Evolutionary conservation across 2,329 filamentous ascomycete genomes (phyloP), one percentile per base, ranked within the genome.

Genomic region (Graphilbum fragrans): DNA sequence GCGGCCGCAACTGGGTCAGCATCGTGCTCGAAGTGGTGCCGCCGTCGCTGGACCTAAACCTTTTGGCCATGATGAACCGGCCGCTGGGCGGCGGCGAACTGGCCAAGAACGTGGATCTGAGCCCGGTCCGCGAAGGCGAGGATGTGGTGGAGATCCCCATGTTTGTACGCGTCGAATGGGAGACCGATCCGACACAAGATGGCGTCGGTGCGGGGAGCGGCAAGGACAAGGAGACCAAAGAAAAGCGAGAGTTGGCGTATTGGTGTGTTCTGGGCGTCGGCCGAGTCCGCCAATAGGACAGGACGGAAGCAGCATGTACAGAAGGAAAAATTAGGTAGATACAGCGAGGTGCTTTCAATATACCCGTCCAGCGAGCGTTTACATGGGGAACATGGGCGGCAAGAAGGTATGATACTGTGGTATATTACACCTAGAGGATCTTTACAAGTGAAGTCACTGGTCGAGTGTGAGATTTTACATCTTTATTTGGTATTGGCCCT

Each of bases 251-350:
- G 57, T 64, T 96, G 60, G 87, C 87, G 42, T 96, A 94, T 62
- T 98, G 92, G 92, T 87, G 85, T 64, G 87, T 94, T 18, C 67
- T 96, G 29, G 90, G 90, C 4, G 74, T 93, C 44, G 92, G 92
- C 10, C 79, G 79, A 53, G 92, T 96, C 53, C 74, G 65, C 49
- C 66, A 69, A 55, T 34, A 29, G 25, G 32, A 34, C n/a, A 17
- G 14, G 29, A 32, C 6, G 31, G 16, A n/a, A 32, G 31, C 31
- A 29, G 14, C 14, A 29, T 29, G 25, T 8, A 8, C 14, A 8
- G 14, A 29, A 29, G 8, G 25, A 29, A 29, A 29, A 29, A 14
- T 14, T n/a, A n/a, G n/a, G n/a, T n/a, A n/a, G n/a, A n/a, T n/a
- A n/a, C n/a, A n/a, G 23, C 23, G 23, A 27, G 23, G 7, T 27